These are phyloP conservation scores for Arthroderma uncinatum DNA, from an alignment of 2,329 filamentous ascomycete species.

Conservation along the genomic window DNA sequence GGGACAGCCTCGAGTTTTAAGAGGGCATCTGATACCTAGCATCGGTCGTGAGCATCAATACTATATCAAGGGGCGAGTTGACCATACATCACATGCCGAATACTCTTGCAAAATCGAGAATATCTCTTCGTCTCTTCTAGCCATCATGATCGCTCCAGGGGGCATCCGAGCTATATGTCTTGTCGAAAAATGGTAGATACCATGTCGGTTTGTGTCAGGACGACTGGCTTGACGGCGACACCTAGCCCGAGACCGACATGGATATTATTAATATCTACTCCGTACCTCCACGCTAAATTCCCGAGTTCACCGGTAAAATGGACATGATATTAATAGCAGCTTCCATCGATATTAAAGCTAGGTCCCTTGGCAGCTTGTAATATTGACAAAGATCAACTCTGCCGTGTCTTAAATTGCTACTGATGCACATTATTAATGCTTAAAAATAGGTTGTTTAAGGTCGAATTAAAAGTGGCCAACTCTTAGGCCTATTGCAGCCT, in stretches of 20 bases:
- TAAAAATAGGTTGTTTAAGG: no score
- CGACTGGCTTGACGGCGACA: neutral
- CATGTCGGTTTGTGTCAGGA: neutral
- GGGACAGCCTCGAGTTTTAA: constrained; percentile 49
- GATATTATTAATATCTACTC: neutral
- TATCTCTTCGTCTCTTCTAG: constrained; percentile 18
- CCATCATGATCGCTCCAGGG: neutral
- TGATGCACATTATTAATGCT: no score
- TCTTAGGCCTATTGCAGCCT: no score
- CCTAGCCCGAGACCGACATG: neutral
- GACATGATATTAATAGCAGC: no score
- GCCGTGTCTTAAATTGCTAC: no score
- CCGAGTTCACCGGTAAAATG: no score
- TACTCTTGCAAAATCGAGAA: constrained; percentile 26
- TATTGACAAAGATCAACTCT: no score
- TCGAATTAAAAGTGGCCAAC: no score
- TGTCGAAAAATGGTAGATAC: neutral
- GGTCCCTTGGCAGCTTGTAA: no score
- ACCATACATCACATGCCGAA: constrained; percentile 35
- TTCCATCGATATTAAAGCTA: no score
- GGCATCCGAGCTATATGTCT: neutral
- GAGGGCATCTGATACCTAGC: constrained; percentile 58
- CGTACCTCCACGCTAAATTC: no score
- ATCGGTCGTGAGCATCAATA: constrained; percentile 1
- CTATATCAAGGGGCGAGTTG: neutral